Percentiles rank a stretch among this genome's conserved stretches.
Evolutionary conservation across 2,329 filamentous ascomycete genomes (phyloP).

Genomic region (Epichloe amarillans): DNA sequence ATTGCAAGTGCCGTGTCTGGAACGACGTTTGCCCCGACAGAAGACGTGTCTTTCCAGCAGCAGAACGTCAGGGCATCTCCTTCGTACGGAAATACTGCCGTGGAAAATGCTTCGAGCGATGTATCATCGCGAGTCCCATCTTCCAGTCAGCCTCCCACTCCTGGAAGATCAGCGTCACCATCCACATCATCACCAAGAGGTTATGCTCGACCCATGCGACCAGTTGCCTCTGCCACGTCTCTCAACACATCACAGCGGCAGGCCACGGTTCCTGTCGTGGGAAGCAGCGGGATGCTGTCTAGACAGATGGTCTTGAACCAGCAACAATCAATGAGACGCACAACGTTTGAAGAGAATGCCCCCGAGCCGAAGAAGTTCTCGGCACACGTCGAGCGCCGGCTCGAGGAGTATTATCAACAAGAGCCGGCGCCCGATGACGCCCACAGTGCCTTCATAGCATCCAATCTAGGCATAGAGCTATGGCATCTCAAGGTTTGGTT

Average conservation of each 20-base stretch:
- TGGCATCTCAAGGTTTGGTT: slow-evolving; percentile 43
- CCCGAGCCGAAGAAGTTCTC: slow-evolving; percentile 33
- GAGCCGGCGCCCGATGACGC: slow-evolving; percentile 35
- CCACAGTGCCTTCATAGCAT: slow-evolving; percentile 39
- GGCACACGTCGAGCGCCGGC: slow-evolving; percentile 32
- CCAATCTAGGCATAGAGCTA: slow-evolving; percentile 38
- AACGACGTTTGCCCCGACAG: slow-evolving; percentile 20
- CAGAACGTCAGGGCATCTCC: neutral
- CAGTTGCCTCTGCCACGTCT: slow-evolving; percentile 14
- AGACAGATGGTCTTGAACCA: slow-evolving; percentile 32
- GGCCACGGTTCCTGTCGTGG: slow-evolving; percentile 9
- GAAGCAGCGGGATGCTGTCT: slow-evolving; percentile 17
- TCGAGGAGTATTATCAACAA: slow-evolving; percentile 39
- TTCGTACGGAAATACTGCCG: neutral
- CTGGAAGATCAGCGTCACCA: slow-evolving; percentile 8
- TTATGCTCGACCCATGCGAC: slow-evolving; percentile 8
- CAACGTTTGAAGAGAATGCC: slow-evolving; percentile 24
- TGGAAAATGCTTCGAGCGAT: neutral
- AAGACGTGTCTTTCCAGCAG: slow-evolving; percentile 10
- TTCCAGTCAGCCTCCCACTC: slow-evolving; percentile 11
- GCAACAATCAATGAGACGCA: slow-evolving; percentile 26
- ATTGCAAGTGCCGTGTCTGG: slow-evolving; percentile 20
- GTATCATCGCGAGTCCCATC: neutral
- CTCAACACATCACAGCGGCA: slow-evolving; percentile 12
- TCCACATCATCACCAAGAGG: slow-evolving; percentile 13